Percentiles rank a stretch among this genome's conserved stretches.
Conservation (phyloP, 1,284 basidiomycete genomes). For the Puccinia coronata region DNA sequence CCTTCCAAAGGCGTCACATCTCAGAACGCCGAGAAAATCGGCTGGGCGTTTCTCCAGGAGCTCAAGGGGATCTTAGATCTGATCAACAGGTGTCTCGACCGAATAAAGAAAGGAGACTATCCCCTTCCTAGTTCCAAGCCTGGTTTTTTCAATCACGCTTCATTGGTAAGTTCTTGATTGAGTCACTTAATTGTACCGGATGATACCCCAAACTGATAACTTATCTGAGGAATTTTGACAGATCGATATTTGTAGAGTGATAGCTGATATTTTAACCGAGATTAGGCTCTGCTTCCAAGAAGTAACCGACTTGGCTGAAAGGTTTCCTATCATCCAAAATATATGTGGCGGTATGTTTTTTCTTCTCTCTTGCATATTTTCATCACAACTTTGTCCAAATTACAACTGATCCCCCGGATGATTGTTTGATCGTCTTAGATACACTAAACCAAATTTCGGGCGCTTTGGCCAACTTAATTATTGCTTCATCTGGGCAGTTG, state of each 20-base stretch:
- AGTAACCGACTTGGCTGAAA: not conserved
- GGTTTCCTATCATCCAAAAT: constrained; percentile 22
- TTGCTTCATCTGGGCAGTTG: constrained; percentile 11
- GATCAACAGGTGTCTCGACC: not conserved
- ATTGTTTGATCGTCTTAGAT: not conserved
- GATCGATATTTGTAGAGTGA: constrained; percentile 26
- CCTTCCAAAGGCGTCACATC: not conserved
- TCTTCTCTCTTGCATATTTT: not conserved
- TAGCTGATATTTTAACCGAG: constrained; percentile 28
- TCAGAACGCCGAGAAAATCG: not conserved
- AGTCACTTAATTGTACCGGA: not conserved
- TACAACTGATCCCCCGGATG: not conserved
- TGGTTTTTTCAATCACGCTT: not conserved
- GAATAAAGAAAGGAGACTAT: constrained; percentile 15
- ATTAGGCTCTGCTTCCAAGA: constrained; percentile 12
- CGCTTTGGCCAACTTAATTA: constrained; percentile 21
- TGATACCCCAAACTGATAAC: not conserved
- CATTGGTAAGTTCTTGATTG: not conserved
- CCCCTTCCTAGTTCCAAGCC: constrained; percentile 15
- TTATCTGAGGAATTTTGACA: not conserved
- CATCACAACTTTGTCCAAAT: not conserved
- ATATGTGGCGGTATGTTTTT: constrained; percentile 4
- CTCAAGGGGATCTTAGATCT: constrained; percentile 9
- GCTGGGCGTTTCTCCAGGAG: constrained; percentile 10
- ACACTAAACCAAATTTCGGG: constrained; percentile 19